These are phyloP conservation scores for Polytrichum formosum DNA, from an alignment of 225 moss, liverwort and hornwort species.

Conservation along the genomic window DNA sequence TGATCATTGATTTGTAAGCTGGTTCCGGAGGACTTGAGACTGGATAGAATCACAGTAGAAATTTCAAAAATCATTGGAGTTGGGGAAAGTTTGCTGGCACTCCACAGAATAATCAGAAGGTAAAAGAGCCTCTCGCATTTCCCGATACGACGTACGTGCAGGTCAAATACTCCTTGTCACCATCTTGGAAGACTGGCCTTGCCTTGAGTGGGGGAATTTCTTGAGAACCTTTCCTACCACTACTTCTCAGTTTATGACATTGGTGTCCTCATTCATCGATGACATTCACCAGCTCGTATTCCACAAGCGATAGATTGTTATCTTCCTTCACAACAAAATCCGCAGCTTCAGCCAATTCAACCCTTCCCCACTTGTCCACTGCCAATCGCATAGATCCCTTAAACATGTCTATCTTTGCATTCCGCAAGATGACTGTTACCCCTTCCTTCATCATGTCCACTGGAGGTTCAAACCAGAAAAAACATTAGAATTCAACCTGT, in stretches of 20 bases:
- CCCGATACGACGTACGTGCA: constrained; percentile 53
- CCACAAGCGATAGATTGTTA: constrained; percentile 95
- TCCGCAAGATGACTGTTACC: constrained; percentile 83
- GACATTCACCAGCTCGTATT: constrained; percentile 98
- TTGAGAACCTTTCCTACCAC: constrained; percentile 36
- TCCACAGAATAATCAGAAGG: constrained; percentile 69
- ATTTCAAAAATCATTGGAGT: constrained; percentile 76
- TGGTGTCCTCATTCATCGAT: constrained; percentile 73
- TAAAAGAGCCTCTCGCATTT: constrained; percentile 59
- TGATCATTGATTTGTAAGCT: constrained; percentile 37
- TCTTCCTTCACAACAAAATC: constrained; percentile 91
- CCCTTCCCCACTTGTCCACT: constrained; percentile 98
- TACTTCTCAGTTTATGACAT: constrained; percentile 28
- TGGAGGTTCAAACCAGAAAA: constrained; percentile 11
- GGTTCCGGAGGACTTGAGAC: constrained; percentile 42
- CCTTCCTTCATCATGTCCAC: constrained; percentile 98
- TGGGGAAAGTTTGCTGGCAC: constrained; percentile 62
- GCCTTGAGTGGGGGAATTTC: constrained; percentile 39
- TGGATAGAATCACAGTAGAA: constrained; percentile 50
- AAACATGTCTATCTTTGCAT: constrained; percentile 99
- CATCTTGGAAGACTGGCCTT: constrained; percentile 34
- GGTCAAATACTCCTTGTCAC: constrained; percentile 33
- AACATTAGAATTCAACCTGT: too few species aligned
- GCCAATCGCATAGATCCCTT: constrained; percentile 99
- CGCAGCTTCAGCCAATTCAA: constrained; percentile 76